Base-by-base conservation (phyloP, 2,329 filamentous ascomycete species). In the Cladorrhinum sp. region DNA sequence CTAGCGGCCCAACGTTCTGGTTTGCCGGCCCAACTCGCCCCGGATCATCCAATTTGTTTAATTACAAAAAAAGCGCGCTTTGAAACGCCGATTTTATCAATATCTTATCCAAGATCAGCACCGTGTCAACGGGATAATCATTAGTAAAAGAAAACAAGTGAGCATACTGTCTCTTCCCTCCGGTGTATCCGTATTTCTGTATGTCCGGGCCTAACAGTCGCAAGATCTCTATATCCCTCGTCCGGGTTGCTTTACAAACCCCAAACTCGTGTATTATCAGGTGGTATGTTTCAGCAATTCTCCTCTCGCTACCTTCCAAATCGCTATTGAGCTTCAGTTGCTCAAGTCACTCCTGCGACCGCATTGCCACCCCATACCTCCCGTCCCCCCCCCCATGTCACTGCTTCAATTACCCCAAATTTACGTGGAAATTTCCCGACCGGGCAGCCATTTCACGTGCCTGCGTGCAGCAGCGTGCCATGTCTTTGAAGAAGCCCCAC, bases 391-490 rank as follows among this genome's bases (percentile, higher is more conserved):
- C 50, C 61, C 60, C 56, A 58, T 59, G 25, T 36, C 45, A 18
- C 20, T 27, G 16, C 50, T 57, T 58, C 56, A 62, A 59, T 62
- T 61, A 51, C 52, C 55, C 52, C 48, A 48, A 57, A 50, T 48
- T 48, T 41, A 58, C 55, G 55, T 53, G 50, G 59, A 56, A 56
- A 56, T 62, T 61, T 50, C 60, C 60, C 56, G 57, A 25, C 50
- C 48, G 52, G 41, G 32, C 49, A 29, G 24, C 50, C 58, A 58
- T 25, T 65, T 68, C 67, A 67, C 66, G 65, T 68, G 66, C 64
- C 51, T 55, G 61, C 59, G 58, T 65, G 63, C 58, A 62, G 58
- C 60, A 62, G 62, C 64, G 58, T 65, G 64, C 64, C 66, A n/a
- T n/a, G n/a, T n/a, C n/a, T n/a, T 67, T 60, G 53, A 55, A 24